phyloP scores from a whole-genome alignment of 768 basidiomycete genomes.

The Termitomyces sp. region DNA sequence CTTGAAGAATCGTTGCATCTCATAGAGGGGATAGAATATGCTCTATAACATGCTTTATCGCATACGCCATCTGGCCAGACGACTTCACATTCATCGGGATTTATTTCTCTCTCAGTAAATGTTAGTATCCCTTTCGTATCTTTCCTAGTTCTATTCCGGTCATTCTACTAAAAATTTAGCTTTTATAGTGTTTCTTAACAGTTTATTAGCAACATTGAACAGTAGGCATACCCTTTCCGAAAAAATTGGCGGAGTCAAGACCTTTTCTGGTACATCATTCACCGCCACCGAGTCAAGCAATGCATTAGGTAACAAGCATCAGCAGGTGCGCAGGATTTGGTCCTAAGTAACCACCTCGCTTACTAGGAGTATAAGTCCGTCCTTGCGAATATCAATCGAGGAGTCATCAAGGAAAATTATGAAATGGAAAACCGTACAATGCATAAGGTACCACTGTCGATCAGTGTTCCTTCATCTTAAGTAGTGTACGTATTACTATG shows the following conservation, averaged over 20 bases:
- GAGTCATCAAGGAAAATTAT: constrained; percentile 2
- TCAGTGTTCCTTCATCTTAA: neutral
- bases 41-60: constrained; percentile 30
- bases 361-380: constrained; percentile 8
- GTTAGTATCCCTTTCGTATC: constrained; percentile 20
- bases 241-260: constrained; percentile 18
- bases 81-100: constrained; percentile 45
- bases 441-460: neutral
- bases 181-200: constrained; percentile 28
- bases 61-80: constrained; percentile 42
- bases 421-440: neutral
- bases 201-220: constrained; percentile 30
- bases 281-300: neutral
- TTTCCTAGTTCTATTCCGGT: neutral
- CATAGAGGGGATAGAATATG: constrained; percentile 19
- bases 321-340: neutral
- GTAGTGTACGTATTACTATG: neutral
- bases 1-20: neutral
- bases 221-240: constrained; percentile 21
- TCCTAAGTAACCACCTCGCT: neutral
- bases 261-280: constrained; percentile 10
- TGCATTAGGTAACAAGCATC: neutral
- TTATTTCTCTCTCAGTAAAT: constrained; percentile 44
- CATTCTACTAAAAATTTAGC: neutral
- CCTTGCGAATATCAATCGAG: constrained; percentile 15